Conservation (phyloP, 2,329 filamentous ascomycete species). For the Fusarium chuoi region DNA sequence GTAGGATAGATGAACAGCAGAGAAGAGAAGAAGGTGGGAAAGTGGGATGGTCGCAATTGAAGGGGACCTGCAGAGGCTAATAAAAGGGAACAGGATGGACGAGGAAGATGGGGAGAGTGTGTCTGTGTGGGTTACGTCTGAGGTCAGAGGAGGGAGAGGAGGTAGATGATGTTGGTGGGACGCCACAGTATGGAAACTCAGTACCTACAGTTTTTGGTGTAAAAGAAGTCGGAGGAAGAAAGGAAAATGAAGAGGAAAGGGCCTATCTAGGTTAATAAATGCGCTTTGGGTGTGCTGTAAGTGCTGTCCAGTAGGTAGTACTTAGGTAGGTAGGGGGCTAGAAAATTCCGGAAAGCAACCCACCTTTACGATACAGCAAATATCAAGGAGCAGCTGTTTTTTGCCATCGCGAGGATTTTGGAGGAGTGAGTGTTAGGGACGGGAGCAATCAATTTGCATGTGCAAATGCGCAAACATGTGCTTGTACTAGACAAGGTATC, state of each 20-base stretch:
- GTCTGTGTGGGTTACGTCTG: slow-evolving; percentile 5
- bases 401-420: slow-evolving; percentile 26
- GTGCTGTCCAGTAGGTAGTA: background rate
- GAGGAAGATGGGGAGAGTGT: slow-evolving; percentile 17
- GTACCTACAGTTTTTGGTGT: slow-evolving; percentile 10
- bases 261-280: slow-evolving; percentile 21
- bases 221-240: slow-evolving; percentile 9
- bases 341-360: slow-evolving; percentile 21
- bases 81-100: slow-evolving; percentile 28
- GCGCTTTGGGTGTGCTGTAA: background rate
- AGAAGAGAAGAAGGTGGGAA: slow-evolving; percentile 15
- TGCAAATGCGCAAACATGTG: slow-evolving; percentile 33
- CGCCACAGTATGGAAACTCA: slow-evolving; percentile 36
- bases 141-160: slow-evolving; percentile 15
- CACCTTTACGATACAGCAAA: slow-evolving; percentile 13
- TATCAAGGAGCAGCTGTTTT: slow-evolving; percentile 19
- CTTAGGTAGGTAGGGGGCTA: slow-evolving; percentile 2
- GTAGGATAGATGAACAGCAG: slow-evolving; percentile 5
- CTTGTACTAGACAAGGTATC: slow-evolving; percentile 36
- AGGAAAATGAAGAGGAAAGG: background rate
- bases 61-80: slow-evolving; percentile 39
- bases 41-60: slow-evolving; percentile 31
- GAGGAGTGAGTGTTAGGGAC: background rate
- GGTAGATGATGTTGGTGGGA: slow-evolving; percentile 32
- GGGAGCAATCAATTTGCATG: slow-evolving; percentile 22